Base-by-base conservation (phyloP, 306 rosid genomes). In the Cucurbita maxima region DNA sequence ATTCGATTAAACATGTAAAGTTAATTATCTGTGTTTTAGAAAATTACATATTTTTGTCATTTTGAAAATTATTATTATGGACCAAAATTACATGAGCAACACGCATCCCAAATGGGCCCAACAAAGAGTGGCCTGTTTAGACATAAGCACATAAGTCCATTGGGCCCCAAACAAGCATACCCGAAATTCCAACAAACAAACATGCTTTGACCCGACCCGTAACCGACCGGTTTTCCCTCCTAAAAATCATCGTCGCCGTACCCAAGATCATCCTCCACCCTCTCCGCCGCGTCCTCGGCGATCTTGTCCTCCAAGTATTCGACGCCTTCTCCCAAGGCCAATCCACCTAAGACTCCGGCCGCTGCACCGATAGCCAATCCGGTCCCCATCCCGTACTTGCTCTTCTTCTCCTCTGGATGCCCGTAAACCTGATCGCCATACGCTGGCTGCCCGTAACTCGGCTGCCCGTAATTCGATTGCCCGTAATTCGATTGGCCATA, bases 311-410 rank as follows among this genome's bases (percentile, higher is more conserved):
- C 89, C 57, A 90, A 3, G 53, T 87, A 78, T 0, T 90, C 96
- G 36, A 51, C 78, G 1, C 96, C 96, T 45, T 90, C 96, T 30
- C 76, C 80, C 3, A 92, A 3, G 8, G 96, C 96, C 19, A 92
- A 2, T 60, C 93, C 98, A 51, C 96, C 98, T 3, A 92, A 47
- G 0, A 10, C 81, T 1, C 96, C 98, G 4, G 84, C 96, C 1
- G 79, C 87, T 6, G 98, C 96, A 0, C 98, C 98, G 80, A 92
- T 88, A 53, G 98, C 98, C 86, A 92, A 69, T 78, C 98, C 96
- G 4, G 96, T 84, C 58, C 98, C 98, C 96, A 92, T 88, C 5
- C 96, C 97, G 69, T 80, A 92, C 81, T 90, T 87, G 25, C 91
- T 87, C 80, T 90, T 87, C 73, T 88, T 82, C 83, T 87, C 85